phyloP scores from a whole-genome alignment of 805 yeast genomes.

The Candida golubevii region DNA sequence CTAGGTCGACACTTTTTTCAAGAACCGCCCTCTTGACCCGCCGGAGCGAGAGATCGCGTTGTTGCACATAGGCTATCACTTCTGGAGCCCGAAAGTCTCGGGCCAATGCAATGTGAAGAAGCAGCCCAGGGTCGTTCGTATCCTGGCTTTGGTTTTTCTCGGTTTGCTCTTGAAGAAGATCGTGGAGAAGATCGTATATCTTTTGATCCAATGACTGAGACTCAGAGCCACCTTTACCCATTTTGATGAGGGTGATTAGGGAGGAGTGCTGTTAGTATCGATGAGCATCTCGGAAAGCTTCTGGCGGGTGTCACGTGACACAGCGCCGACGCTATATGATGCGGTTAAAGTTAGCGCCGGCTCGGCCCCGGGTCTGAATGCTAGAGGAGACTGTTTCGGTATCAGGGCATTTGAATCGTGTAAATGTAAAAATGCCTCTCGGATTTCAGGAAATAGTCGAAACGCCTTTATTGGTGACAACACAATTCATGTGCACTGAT shows the following conservation, averaged over 20 bases:
- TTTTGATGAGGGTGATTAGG: neutral
- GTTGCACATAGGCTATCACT: constrained; percentile 54
- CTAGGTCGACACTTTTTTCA: constrained; percentile 60
- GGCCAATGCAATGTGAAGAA: constrained; percentile 53
- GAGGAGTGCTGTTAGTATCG: constrained; percentile 5
- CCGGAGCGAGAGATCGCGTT: constrained; percentile 60
- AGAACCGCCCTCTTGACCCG: constrained; percentile 64
- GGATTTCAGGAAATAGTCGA: too few relatives aligned
- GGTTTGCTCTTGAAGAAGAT: constrained; percentile 57
- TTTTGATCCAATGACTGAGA: constrained; percentile 45
- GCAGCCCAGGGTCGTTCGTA: constrained; percentile 33
- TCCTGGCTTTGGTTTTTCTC: constrained; percentile 32
- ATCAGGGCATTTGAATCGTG: too few relatives aligned
- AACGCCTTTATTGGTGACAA: too few relatives aligned
- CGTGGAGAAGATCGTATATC: constrained; percentile 51
- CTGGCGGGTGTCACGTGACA: constrained; percentile 3
- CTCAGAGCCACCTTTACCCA: constrained; percentile 6
- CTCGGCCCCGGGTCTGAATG: too few relatives aligned
- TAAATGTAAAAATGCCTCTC: too few relatives aligned
- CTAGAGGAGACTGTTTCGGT: too few relatives aligned
- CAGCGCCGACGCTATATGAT: too few relatives aligned
- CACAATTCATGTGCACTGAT: too few relatives aligned
- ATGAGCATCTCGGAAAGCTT: neutral
- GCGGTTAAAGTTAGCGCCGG: too few relatives aligned
- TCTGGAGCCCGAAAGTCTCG: constrained; percentile 51